Conservation (phyloP, 306 rosid genomes). For the Abrus pulchellus region DNA sequence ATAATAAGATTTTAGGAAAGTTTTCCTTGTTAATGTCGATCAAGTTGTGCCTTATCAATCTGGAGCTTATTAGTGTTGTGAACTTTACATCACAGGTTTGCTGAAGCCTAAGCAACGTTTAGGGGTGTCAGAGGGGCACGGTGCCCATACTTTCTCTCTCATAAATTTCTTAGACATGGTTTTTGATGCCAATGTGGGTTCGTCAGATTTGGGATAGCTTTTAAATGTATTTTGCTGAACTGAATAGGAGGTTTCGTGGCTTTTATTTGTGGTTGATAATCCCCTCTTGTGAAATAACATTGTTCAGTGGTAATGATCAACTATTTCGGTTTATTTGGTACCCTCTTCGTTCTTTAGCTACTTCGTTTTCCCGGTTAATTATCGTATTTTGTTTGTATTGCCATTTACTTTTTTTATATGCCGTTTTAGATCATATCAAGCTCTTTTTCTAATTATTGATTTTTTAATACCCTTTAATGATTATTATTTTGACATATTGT, state of each 20-base stretch:
- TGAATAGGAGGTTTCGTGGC: constrained; percentile 29
- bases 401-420: not conserved
- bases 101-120: constrained; percentile 42
- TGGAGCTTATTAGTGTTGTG: constrained; percentile 2
- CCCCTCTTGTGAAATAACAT: constrained; percentile 41
- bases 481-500: too few relatives aligned
- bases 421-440: not conserved
- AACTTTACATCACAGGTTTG: constrained; percentile 43
- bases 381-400: not conserved
- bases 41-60: not conserved
- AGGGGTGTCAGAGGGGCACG: not conserved
- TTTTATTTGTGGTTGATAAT: not conserved
- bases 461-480: too few relatives aligned
- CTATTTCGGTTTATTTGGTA: not conserved
- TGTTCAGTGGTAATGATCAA: not conserved
- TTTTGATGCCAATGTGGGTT: constrained; percentile 24
- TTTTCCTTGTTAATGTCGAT: not conserved
- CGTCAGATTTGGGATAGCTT: constrained; percentile 13
- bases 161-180: constrained; percentile 33
- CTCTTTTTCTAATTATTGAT: too few relatives aligned
- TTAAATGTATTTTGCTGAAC: constrained; percentile 45
- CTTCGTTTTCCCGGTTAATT: not conserved
- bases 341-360: not conserved
- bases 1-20: too few relatives aligned
- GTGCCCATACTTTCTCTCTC: constrained; percentile 10